Evolutionary conservation across 805 yeast genomes (phyloP).

Genomic region (Candida maris): DNA sequence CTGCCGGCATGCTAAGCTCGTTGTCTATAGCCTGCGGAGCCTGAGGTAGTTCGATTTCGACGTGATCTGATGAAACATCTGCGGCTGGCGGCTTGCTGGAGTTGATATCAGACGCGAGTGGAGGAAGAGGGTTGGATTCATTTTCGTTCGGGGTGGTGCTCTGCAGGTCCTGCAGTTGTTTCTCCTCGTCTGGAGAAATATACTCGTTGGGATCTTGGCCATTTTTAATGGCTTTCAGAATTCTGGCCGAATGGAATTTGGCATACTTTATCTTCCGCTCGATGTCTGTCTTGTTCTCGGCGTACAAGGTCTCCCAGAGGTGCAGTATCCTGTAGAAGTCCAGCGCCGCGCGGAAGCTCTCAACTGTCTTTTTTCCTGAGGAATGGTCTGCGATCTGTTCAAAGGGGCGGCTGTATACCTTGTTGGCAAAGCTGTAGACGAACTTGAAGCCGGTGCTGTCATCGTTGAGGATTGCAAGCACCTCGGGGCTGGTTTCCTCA

Average conservation of each 20-base stretch:
- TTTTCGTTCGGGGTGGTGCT: not conserved
- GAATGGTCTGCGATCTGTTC: constrained; percentile 43
- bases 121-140: constrained; percentile 12
- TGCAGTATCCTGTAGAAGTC: constrained; percentile 50
- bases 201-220: constrained; percentile 60
- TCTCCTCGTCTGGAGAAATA: constrained; percentile 37
- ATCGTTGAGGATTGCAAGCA: constrained; percentile 52
- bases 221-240: constrained; percentile 43
- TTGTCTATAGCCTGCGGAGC: constrained; percentile 21
- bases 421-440: constrained; percentile 53
- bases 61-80: not conserved
- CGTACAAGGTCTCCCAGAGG: constrained; percentile 35
- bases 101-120: constrained; percentile 10
- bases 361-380: constrained; percentile 44
- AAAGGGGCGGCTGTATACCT: constrained; percentile 53
- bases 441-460: constrained; percentile 55
- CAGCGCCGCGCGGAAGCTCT: constrained; percentile 50
- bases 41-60: constrained; percentile 9
- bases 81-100: constrained; percentile 5
- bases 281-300: constrained; percentile 20
- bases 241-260: constrained; percentile 59
- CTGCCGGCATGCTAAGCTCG: constrained; percentile 24
- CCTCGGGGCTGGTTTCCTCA: constrained; percentile 35
- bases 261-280: constrained; percentile 51
- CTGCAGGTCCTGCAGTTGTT: constrained; percentile 17